Percentiles rank a stretch among this genome's conserved stretches.
These are phyloP conservation scores for Colletotrichum plurivorum DNA, from an alignment of 2,329 filamentous ascomycete genomes.

Conservation along the genomic window DNA sequence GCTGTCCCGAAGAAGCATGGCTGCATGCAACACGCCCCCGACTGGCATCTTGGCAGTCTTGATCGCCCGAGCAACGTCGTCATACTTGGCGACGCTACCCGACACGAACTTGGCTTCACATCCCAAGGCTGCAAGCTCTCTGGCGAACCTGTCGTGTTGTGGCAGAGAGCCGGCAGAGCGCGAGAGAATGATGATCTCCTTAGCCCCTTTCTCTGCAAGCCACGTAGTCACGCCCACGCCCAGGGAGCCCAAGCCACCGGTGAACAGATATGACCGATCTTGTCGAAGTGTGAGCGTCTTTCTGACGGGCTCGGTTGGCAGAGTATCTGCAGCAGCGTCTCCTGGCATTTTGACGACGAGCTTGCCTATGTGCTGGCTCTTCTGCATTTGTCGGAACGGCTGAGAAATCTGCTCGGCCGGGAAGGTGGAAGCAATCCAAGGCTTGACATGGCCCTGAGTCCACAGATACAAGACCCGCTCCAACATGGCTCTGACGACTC, in stretches of 20 bases:
- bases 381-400: constrained; percentile 61
- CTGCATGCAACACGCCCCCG: constrained; percentile 56
- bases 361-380: constrained; percentile 60
- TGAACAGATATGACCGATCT: constrained; percentile 46
- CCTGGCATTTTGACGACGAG: constrained; percentile 52
- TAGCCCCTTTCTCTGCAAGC: constrained; percentile 48
- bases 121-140: constrained; percentile 46
- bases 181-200: constrained; percentile 46
- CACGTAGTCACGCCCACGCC: constrained; percentile 46
- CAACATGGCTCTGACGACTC: neutral
- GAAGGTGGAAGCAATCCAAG: constrained; percentile 38
- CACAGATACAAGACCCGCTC: constrained; percentile 12
- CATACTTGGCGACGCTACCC: constrained; percentile 49
- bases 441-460: constrained; percentile 9
- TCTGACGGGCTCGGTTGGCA: constrained; percentile 19
- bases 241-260: constrained; percentile 50
- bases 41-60: constrained; percentile 46
- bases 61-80: constrained; percentile 47
- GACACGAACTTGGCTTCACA: constrained; percentile 46
- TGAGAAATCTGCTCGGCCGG: constrained; percentile 48
- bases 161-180: constrained; percentile 39
- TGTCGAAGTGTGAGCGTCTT: constrained; percentile 22
- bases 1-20: constrained; percentile 51
- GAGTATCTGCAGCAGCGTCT: neutral
- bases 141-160: constrained; percentile 37